A percentile compares a stretch with the other conserved stretches of the same genome.
Conservation (phyloP, 139 green algal genomes). For the Ettlia oleoabundans region DNA sequence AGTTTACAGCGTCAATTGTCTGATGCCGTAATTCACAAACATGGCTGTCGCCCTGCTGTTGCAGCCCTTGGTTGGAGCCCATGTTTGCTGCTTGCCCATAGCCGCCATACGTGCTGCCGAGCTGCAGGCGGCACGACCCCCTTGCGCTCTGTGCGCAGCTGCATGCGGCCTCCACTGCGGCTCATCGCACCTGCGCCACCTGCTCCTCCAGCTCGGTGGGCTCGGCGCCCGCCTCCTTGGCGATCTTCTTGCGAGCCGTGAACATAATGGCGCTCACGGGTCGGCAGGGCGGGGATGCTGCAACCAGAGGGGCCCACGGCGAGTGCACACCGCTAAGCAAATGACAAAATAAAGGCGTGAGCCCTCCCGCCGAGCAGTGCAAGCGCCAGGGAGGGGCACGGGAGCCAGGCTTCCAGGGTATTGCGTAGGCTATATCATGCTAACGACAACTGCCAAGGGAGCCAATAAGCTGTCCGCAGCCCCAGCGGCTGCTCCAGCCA, state of each 20-base stretch:
- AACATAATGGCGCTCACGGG: conserved; percentile 45
- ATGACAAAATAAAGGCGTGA: too few relatives aligned
- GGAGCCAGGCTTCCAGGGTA: too few relatives aligned
- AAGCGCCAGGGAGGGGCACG: too few relatives aligned
- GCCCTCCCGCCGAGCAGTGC: too few relatives aligned
- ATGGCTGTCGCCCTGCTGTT: not conserved
- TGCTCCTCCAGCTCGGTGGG: conserved; percentile 96
- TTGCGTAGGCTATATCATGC: not conserved
- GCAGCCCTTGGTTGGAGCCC: not conserved
- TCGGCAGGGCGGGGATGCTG: conserved; percentile 9
- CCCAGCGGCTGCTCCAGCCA: not conserved
- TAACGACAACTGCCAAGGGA: not conserved
- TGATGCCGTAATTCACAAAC: too few relatives aligned
- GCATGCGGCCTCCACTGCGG: not conserved
- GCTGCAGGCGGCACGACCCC: too few relatives aligned
- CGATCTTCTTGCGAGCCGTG: conserved; percentile 96
- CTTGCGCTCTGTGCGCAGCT: not conserved
- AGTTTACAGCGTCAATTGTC: too few relatives aligned
- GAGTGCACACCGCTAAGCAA: too few relatives aligned
- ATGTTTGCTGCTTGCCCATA: not conserved
- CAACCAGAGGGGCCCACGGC: not conserved
- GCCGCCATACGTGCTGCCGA: too few relatives aligned
- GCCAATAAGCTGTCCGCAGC: not conserved
- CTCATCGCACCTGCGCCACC: conserved; percentile 91
- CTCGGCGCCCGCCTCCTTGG: conserved; percentile 94